These are phyloP conservation scores for Paralagenidium karlingii DNA, from an alignment of 352 stramenopile species.

Conservation along the genomic window DNA sequence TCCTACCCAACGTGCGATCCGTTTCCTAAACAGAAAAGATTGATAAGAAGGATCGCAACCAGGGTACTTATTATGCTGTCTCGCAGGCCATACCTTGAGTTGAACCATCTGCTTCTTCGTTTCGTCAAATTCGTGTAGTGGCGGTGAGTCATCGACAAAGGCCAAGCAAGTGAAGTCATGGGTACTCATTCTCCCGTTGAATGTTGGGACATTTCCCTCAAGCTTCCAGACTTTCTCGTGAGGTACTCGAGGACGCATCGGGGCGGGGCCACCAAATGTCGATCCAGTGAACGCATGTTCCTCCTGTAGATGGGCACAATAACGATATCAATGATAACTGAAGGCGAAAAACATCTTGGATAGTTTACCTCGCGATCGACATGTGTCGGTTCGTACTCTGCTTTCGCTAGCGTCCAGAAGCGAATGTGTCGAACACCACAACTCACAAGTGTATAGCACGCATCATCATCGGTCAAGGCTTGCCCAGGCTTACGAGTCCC, in stretches of 20 bases:
- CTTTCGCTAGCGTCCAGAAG: slow-evolving; percentile 59
- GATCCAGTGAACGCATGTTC: slow-evolving; percentile 50
- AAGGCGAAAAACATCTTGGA: too few relatives aligned
- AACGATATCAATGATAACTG: too few relatives aligned
- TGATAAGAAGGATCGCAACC: too few relatives aligned
- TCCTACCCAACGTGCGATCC: slow-evolving; percentile 43
- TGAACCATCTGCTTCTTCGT: slow-evolving; percentile 22
- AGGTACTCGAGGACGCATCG: slow-evolving; percentile 30
- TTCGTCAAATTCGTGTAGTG: slow-evolving; percentile 43
- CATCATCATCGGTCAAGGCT: slow-evolving; percentile 51
- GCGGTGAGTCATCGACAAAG: slow-evolving; percentile 58
- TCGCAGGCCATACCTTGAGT: too few relatives aligned
- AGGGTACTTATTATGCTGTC: too few relatives aligned
- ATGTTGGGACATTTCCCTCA: slow-evolving; percentile 56
- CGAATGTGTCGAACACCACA: slow-evolving; percentile 61
- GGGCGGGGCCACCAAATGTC: slow-evolving; percentile 34
- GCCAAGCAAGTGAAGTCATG: slow-evolving; percentile 57
- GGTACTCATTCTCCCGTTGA: slow-evolving; percentile 46
- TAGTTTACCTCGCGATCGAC: too few relatives aligned
- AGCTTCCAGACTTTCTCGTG: slow-evolving; percentile 61
- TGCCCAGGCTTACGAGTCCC: slow-evolving; percentile 37
- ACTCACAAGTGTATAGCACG: slow-evolving; percentile 58
- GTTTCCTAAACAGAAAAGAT: slow-evolving; percentile 19
- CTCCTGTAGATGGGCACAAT: slow-evolving; percentile 22
- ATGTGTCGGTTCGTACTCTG: slow-evolving; percentile 27